phyloP scores from a whole-genome alignment of 176 grass and related monocot species.

The Aegilops sharonensis region DNA sequence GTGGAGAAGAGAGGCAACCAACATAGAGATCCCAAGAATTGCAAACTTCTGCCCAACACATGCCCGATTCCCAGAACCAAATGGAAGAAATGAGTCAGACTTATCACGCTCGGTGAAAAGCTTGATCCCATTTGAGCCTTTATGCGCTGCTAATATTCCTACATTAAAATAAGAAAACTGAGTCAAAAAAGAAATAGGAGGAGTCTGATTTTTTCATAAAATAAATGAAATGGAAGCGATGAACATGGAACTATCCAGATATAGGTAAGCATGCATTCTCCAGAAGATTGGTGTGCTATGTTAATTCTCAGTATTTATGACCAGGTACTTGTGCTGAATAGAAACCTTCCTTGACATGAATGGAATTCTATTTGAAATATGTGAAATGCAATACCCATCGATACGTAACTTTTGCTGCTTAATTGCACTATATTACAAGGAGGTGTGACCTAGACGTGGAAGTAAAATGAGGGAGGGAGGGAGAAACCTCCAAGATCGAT shows the following conservation, averaged over 20 bases:
- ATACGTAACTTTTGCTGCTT: not conserved
- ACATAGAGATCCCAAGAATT: constrained; percentile 60
- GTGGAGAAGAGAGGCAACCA: constrained; percentile 63
- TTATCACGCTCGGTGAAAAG: constrained; percentile 38
- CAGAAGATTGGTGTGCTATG: not conserved
- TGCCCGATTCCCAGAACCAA: constrained; percentile 75
- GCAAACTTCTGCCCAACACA: constrained; percentile 79
- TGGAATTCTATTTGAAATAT: not conserved
- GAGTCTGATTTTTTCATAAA: not conserved
- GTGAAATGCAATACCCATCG: not conserved
- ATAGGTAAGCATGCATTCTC: not conserved
- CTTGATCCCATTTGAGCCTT: constrained; percentile 22
- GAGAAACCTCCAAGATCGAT: constrained; percentile 49
- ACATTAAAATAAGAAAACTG: not conserved
- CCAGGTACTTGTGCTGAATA: not conserved
- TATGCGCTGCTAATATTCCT: constrained; percentile 38
- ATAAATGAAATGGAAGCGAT: not conserved
- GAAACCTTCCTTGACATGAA: not conserved
- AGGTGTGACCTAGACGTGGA: not conserved
- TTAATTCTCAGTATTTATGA: constrained; percentile 1
- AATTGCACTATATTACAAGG: not conserved
- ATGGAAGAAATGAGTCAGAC: constrained; percentile 68
- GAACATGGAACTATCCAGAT: not conserved
- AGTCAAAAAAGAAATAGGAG: not conserved
- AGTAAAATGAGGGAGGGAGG: not conserved